Conservation (phyloP, 139 green algal species). For the Chlamydomonas eustigma region DNA sequence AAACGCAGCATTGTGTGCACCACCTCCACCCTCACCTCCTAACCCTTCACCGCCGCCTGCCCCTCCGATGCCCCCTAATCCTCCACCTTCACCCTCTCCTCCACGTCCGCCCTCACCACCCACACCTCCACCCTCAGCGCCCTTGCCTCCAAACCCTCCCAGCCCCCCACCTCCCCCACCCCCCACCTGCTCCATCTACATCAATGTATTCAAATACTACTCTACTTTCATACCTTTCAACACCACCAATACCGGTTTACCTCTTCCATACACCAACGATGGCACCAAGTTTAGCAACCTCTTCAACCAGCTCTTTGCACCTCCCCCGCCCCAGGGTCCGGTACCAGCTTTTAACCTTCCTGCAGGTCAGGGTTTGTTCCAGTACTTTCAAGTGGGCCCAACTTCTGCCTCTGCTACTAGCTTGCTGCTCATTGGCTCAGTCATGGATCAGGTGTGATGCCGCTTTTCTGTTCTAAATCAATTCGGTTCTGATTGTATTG, state of each 20-base stretch:
- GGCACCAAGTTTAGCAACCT: neutral
- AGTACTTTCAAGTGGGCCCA: neutral
- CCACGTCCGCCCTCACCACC: neutral
- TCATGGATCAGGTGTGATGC: neutral
- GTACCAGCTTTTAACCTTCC: neutral
- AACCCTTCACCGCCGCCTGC: too few species aligned
- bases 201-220: neutral
- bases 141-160: neutral
- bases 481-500: too few species aligned
- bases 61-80: neutral
- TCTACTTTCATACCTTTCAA: neutral
- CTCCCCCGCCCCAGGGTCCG: too few species aligned
- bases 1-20: neutral
- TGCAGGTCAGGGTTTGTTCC: neutral
- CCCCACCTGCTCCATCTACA: slow-evolving; percentile 7
- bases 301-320: slow-evolving; percentile 9
- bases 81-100: neutral
- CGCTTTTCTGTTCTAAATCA: too few species aligned
- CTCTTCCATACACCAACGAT: neutral
- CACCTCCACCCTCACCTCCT: too few species aligned
- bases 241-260: neutral
- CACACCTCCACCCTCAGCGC: neutral
- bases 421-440: neutral
- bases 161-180: neutral
- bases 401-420: neutral